Conservation (phyloP, 331 rosid genomes). For the Cydonia oblonga region DNA sequence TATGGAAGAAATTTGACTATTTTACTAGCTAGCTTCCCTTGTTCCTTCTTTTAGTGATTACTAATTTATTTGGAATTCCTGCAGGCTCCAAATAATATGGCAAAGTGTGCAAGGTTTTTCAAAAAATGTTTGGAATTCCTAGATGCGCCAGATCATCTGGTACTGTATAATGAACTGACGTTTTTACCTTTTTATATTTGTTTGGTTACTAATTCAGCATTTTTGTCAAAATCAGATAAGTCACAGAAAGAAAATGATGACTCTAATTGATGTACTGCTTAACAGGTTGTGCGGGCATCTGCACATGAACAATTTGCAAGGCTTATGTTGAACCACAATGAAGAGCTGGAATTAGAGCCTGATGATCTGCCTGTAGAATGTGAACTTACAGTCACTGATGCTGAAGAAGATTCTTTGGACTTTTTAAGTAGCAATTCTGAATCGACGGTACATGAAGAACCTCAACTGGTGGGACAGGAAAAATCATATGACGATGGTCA, state of each 20-base stretch:
- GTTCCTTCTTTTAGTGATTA: background rate
- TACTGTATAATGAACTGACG: conserved; percentile 19
- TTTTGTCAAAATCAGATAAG: background rate
- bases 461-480: conserved; percentile 27
- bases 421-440: conserved; percentile 45
- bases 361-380: conserved; percentile 56
- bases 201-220: background rate
- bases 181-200: conserved; percentile 1
- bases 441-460: conserved; percentile 23
- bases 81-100: conserved; percentile 75
- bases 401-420: conserved; percentile 52
- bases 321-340: conserved; percentile 67
- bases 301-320: conserved; percentile 98
- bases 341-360: conserved; percentile 57
- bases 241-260: conserved; percentile 14
- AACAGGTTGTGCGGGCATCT: conserved; percentile 88
- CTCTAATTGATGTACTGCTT: conserved; percentile 10
- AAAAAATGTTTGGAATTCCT: conserved; percentile 82
- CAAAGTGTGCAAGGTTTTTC: conserved; percentile 74
- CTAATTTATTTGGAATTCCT: conserved; percentile 24
- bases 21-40: conserved; percentile 7
- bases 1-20: conserved; percentile 22
- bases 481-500: conserved; percentile 31
- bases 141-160: conserved; percentile 88
- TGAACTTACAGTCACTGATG: conserved; percentile 52